phyloP scores from a whole-genome alignment of 1,139 yeast species.

The Suhomyces ambrosiae region DNA sequence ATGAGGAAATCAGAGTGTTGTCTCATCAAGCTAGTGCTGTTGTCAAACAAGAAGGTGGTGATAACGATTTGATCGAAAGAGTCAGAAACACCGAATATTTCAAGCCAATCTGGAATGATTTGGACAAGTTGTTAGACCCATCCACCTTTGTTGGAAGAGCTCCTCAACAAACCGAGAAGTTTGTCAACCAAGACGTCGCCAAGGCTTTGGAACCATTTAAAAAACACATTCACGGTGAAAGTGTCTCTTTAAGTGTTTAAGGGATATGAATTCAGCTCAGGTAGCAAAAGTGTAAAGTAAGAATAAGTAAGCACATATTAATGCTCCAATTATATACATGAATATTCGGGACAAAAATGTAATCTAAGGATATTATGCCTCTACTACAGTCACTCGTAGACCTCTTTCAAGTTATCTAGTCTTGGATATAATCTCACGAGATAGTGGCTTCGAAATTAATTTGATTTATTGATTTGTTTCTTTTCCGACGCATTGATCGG shows the following conservation, averaged over 20 bases:
- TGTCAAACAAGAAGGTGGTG: conserved; percentile 98
- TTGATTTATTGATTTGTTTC: no score
- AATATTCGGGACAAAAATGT: no score
- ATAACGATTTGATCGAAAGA: conserved; percentile 92
- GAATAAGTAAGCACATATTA: no score
- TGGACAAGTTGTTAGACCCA: conserved; percentile 83
- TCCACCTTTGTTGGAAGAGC: conserved; percentile 97
- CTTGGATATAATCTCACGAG: no score
- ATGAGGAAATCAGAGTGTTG: conserved; percentile 94
- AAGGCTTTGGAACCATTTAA: conserved; percentile 76
- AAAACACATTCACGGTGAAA: conserved; percentile 59
- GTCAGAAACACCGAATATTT: conserved; percentile 79
- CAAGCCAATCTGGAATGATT: conserved; percentile 83
- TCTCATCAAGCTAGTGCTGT: conserved; percentile 98
- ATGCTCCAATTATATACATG: background rate
- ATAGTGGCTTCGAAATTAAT: no score
- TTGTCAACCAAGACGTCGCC: conserved; percentile 80
- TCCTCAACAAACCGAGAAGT: conserved; percentile 95
- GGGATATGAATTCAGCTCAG: conserved; percentile 1
- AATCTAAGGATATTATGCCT: no score
- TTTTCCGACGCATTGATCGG: no score
- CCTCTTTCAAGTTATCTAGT: no score
- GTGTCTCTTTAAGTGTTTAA: conserved; percentile 54
- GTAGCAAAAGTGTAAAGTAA: background rate
- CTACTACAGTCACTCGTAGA: no score